These are phyloP conservation scores for Eimeria acervulina DNA, from an alignment of 169 alveolate genomes.

Conservation along the genomic window DNA sequence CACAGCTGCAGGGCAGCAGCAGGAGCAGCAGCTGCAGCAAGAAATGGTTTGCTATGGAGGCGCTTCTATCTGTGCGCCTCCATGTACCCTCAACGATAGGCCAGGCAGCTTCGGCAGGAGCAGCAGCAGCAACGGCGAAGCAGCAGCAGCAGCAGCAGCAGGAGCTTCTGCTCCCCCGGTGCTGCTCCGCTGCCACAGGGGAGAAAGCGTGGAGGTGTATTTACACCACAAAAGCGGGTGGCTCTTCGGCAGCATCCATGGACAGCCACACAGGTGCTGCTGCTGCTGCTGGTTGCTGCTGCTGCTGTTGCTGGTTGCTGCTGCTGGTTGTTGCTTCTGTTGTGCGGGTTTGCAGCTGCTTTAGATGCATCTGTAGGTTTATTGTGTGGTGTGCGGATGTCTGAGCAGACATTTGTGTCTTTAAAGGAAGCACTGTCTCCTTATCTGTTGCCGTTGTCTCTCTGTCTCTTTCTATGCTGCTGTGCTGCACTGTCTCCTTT, in stretches of 20 bases:
- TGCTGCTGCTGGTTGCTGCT: slow-evolving; percentile 39
- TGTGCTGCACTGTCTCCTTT: too few relatives aligned
- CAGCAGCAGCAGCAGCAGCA: slow-evolving; percentile 32
- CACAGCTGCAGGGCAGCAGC: slow-evolving; percentile 53
- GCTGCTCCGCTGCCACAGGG: slow-evolving; percentile 66
- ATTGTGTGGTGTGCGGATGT: too few relatives aligned
- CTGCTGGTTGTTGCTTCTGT: background rate
- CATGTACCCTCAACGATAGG: background rate
- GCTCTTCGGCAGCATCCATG: slow-evolving; percentile 79
- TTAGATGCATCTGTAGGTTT: background rate
- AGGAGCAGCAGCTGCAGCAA: slow-evolving; percentile 60
- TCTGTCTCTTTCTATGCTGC: too few relatives aligned
- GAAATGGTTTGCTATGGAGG: slow-evolving; percentile 29
- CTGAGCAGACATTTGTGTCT: background rate
- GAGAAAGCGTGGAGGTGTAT: slow-evolving; percentile 78
- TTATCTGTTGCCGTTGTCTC: too few relatives aligned
- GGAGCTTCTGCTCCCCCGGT: slow-evolving; percentile 10
- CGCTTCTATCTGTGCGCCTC: slow-evolving; percentile 11
- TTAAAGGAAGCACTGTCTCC: background rate
- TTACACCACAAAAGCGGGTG: slow-evolving; percentile 76
- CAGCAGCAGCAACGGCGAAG: slow-evolving; percentile 36
- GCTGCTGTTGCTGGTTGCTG: background rate
- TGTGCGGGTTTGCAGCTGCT: background rate
- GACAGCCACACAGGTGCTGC: slow-evolving; percentile 72
- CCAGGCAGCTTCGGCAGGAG: background rate